Evolutionary conservation across 2,329 filamentous ascomycete genomes (phyloP).

Genomic region (Fulvia fulva): DNA sequence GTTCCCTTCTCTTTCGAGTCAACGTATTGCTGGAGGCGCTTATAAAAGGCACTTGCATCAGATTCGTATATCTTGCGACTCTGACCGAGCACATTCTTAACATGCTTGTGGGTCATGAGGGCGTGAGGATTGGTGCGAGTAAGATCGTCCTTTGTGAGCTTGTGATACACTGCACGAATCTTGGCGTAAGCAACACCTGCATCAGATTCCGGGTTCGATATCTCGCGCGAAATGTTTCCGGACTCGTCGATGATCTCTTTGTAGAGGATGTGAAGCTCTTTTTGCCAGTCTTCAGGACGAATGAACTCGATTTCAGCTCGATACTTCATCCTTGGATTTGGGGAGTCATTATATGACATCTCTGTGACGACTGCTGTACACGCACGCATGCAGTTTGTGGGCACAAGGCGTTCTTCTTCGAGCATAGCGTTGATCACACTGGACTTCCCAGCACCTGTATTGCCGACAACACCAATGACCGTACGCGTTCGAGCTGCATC

Average conservation of each 20-base stretch:
- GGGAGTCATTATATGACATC: slow-evolving; percentile 52
- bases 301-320: slow-evolving; percentile 59
- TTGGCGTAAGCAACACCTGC: slow-evolving; percentile 50
- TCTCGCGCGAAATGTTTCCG: slow-evolving; percentile 39
- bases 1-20: slow-evolving; percentile 53
- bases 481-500: slow-evolving; percentile 40
- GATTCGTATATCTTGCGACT: slow-evolving; percentile 40
- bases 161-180: slow-evolving; percentile 48
- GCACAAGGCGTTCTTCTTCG: slow-evolving; percentile 56
- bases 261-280: slow-evolving; percentile 49
- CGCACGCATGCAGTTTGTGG: slow-evolving; percentile 57
- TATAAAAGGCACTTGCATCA: slow-evolving; percentile 42
- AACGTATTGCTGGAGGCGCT: slow-evolving; percentile 48
- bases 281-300: slow-evolving; percentile 48
- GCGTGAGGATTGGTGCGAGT: slow-evolving; percentile 34
- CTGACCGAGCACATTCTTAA: slow-evolving; percentile 46
- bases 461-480: slow-evolving; percentile 56
- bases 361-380: slow-evolving; percentile 61
- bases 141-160: slow-evolving; percentile 40
- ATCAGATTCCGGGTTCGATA: slow-evolving; percentile 43
- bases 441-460: slow-evolving; percentile 60
- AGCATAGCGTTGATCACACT: slow-evolving; percentile 61
- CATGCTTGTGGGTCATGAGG: slow-evolving; percentile 41
- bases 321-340: slow-evolving; percentile 42
- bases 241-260: slow-evolving; percentile 45